A percentile compares a stretch with the other conserved stretches of the same genome.
Conservation (phyloP, 2,329 filamentous ascomycete genomes). For the Diaporthe ilicicola region DNA sequence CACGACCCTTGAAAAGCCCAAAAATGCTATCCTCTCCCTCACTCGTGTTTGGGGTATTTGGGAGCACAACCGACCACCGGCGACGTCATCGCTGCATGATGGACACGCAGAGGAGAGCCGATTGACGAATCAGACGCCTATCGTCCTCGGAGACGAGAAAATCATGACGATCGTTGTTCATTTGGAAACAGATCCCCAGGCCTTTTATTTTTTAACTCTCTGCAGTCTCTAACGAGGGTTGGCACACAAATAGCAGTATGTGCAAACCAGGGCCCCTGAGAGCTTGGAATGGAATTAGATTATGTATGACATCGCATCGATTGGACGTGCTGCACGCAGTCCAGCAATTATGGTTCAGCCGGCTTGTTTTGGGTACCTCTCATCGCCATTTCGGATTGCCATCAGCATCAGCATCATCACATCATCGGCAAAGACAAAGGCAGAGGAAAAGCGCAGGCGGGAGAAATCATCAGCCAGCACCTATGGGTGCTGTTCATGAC, state of each 20-base stretch:
- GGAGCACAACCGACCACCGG: not conserved
- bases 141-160: not conserved
- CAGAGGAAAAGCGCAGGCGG: not conserved
- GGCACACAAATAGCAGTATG: slow-evolving; percentile 2
- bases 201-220: not conserved
- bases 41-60: slow-evolving; percentile 11
- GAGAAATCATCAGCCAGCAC: not conserved
- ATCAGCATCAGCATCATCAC: not conserved
- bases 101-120: not conserved
- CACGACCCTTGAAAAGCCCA: not conserved
- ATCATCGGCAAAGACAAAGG: not conserved
- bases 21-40: not conserved
- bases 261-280: not conserved
- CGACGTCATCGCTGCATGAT: slow-evolving; percentile 22
- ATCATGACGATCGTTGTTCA: slow-evolving; percentile 19
- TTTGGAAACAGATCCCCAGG: slow-evolving; percentile 19
- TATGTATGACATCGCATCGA: slow-evolving; percentile 3
- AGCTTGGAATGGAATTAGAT: not conserved
- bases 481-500: not conserved
- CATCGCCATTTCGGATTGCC: slow-evolving; percentile 4
- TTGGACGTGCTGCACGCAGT: not conserved
- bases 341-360: slow-evolving; percentile 3
- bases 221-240: not conserved
- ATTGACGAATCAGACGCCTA: slow-evolving; percentile 19
- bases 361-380: slow-evolving; percentile 10